Evolutionary conservation across 1,139 yeast genomes (phyloP), one percentile per base, ranked within the genome.

Genomic region (Pichia sp.): DNA sequence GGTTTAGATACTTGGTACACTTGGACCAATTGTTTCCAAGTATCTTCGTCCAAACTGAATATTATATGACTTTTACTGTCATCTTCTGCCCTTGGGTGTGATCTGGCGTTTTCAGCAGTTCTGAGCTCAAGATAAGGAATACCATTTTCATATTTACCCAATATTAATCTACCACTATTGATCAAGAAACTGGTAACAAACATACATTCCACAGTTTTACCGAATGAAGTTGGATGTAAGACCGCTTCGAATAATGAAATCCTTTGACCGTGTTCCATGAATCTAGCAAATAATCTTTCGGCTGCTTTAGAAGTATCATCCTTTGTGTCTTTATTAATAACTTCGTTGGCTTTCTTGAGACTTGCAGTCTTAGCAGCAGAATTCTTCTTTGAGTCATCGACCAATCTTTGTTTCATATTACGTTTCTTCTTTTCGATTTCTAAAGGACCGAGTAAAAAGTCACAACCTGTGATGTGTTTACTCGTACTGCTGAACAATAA

Each of bases 121-220:
- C 60, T 60, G 22, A 59, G 56, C 47, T 60, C 65, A 17, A 66
- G 47, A 38, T 46, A 68, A 1, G 83, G 84, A n/a, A 72, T 63
- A 1, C 79, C 86, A 36, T 76, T 69, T 2, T 71, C 72, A 57
- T 76, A 81, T 36, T 66, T 66, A n/a, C 67, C 75, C 33, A 89
- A 58, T 35, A 71, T 68, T 28, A 89, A 65, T 56, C 74, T 78
- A 1, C 88, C 91, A 58, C 87, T 95, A 58, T 83, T 79, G 4
- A 89, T 77, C 42, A 91, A 68, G 60, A 90, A 90, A 62, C 96
- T 85, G 2, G 87, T 75, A 60, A 83, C 86, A 60, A 90, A 91
- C 56, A 91, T 67, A 60, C 88, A 89, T 61, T 91, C 97, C 5
- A 90, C 81, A 4, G 93, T 78, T 60, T 85, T 91, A 2, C 85